A percentile compares a stretch with the other conserved stretches of the same genome.
Conservation (phyloP, 2,329 filamentous ascomycete genomes). For the Fusarium pseudoanthophilum region DNA sequence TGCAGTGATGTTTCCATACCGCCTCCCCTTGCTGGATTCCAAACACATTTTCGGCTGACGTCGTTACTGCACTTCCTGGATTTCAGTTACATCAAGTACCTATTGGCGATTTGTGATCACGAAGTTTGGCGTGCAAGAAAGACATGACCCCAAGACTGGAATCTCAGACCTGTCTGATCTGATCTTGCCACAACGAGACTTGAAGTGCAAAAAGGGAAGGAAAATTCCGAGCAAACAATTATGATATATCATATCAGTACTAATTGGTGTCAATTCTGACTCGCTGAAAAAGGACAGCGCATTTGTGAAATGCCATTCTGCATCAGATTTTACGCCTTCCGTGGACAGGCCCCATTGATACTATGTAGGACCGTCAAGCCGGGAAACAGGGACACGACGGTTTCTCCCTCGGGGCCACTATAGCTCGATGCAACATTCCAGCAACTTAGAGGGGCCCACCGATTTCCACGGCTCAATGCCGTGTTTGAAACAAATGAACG, state of each 20-base stretch:
- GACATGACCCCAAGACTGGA: not conserved
- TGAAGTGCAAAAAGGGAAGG: not conserved
- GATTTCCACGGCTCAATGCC: slow-evolving; percentile 13
- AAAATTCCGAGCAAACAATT: not conserved
- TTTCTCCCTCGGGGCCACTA: slow-evolving; percentile 1
- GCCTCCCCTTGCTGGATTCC: not conserved
- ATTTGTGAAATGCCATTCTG: not conserved
- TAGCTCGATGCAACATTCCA: slow-evolving; percentile 41
- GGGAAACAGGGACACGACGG: slow-evolving; percentile 11
- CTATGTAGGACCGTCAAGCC: not conserved
- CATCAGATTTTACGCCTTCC: slow-evolving; percentile 2
- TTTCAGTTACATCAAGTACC: not conserved
- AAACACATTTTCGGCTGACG: slow-evolving; percentile 1
- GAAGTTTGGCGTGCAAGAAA: not conserved
- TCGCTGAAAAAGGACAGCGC: slow-evolving; percentile 8
- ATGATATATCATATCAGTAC: slow-evolving; percentile 3
- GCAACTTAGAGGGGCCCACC: slow-evolving; percentile 12
- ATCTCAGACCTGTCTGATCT: slow-evolving; percentile 13
- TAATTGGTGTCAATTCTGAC: not conserved
- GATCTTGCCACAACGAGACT: not conserved
- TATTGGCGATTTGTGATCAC: not conserved
- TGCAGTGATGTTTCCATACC: slow-evolving; percentile 7
- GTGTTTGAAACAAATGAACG: slow-evolving; percentile 28
- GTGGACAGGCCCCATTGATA: slow-evolving; percentile 1
- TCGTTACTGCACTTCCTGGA: not conserved